Evolutionary conservation across 2,329 filamentous ascomycete species (phyloP), one percentile per base, ranked within the genome.

Genomic region (Beauveria asiatica): DNA sequence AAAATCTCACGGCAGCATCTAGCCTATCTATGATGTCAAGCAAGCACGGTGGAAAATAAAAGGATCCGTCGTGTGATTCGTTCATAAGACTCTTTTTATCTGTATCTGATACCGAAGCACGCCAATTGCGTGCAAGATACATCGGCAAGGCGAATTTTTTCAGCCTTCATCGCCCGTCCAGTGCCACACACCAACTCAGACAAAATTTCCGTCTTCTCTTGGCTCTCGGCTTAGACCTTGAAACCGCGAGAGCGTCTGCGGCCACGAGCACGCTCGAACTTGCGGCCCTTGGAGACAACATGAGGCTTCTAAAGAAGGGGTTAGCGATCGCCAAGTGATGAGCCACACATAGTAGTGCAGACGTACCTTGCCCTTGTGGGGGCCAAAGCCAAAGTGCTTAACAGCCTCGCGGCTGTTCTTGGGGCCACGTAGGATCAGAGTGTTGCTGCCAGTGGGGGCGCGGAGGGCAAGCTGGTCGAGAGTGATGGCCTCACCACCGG

Each of bases 181-280:
- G 61, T 59, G 61, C 62, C 62, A 62, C 39, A 45, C 49, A 53
- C 33, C 37, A 50, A 51, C 48, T 17, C 39, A 21, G 50, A 52
- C 48, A 44, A 33, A n/a, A 19, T 39, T 57, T 48, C 27, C 41
- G n/a, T 25, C 49, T 51, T 17, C 30, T 41, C 41, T 42, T 33
- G n/a, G 13, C 49, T 57, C 37, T 49, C 33, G 30, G 21, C 77
- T 90, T 96, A 99, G 77, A 99, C 94, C 92, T 99, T 99, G 92
- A 99, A 99, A 86, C 95, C 94, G 75, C 90, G 87, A 73, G 92
- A 97, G 78, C 92, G 85, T 88, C 94, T 95, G 82, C 94, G 92
- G 80, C 94, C 95, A 94, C 94, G 92, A 74, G 92, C 94, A 74
- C 87, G 86, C 88, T 99, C 95, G 84, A 99, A 99, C 86, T 99